These are phyloP conservation scores for Hibiscus mutabilis DNA, from an alignment of 345 rosid species.

Conservation along the genomic window DNA sequence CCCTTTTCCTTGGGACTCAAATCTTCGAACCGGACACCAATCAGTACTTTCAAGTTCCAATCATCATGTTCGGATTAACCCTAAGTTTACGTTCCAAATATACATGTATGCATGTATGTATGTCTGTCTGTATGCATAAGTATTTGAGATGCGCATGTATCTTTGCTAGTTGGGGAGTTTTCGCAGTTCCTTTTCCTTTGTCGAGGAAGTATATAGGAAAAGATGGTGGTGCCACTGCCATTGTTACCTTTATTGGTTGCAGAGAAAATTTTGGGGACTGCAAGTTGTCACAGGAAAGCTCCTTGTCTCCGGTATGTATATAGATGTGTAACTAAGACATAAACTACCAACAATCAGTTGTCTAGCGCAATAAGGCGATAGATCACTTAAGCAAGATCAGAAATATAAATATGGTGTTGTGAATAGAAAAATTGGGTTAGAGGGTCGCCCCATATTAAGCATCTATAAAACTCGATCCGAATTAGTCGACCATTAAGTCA, in stretches of 20 bases:
- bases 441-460: too few relatives aligned
- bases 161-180: too few relatives aligned
- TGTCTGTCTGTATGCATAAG: too few relatives aligned
- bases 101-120: too few relatives aligned
- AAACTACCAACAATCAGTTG: neutral
- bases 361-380: too few relatives aligned
- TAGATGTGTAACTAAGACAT: neutral
- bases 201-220: conserved; percentile 3
- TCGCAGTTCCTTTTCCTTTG: neutral
- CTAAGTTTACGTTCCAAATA: too few relatives aligned
- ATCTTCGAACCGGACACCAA: neutral
- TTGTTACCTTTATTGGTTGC: conserved; percentile 34
- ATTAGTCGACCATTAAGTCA: too few relatives aligned
- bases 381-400: too few relatives aligned
- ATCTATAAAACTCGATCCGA: too few relatives aligned
- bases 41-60: neutral
- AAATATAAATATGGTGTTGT: too few relatives aligned
- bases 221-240: conserved; percentile 22
- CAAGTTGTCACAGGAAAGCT: conserved; percentile 68
- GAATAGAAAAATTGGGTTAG: too few relatives aligned
- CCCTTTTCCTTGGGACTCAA: conserved; percentile 25
- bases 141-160: too few relatives aligned
- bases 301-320: conserved; percentile 13
- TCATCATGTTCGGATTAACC: neutral
- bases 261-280: conserved; percentile 31